Evolutionary conservation across 441 rosid genomes (phyloP).

Genomic region (Brassica hybrid): DNA sequence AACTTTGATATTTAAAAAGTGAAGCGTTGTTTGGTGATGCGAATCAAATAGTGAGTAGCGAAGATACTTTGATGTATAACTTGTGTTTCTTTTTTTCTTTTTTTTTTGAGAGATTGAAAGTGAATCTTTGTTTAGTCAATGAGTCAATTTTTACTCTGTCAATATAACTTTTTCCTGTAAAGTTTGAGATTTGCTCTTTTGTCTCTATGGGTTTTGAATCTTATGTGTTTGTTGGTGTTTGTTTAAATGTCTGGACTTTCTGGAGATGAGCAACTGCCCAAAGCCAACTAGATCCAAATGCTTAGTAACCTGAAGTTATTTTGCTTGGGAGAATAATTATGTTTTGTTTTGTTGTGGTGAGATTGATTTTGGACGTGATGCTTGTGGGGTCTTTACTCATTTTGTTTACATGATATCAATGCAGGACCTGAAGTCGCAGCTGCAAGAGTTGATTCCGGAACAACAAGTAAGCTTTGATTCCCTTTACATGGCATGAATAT

Average conservation of each 20-base stretch:
- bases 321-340: neutral
- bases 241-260: neutral
- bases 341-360: neutral
- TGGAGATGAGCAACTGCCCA: neutral
- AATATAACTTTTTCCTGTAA: too few species aligned
- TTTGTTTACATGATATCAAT: constrained; percentile 12
- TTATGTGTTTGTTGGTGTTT: too few species aligned
- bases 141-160: too few species aligned
- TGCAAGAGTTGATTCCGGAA: constrained; percentile 90
- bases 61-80: neutral
- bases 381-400: constrained; percentile 19
- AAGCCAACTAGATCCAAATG: too few species aligned
- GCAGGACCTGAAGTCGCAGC: constrained; percentile 89
- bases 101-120: too few species aligned
- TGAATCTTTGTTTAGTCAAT: too few species aligned
- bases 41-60: neutral
- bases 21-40: neutral
- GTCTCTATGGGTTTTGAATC: too few species aligned
- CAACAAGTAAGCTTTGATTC: constrained; percentile 66
- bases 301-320: too few species aligned
- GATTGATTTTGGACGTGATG: neutral
- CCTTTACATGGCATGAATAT: too few species aligned
- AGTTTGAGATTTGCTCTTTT: too few species aligned
- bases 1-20: too few species aligned
- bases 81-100: too few species aligned